Evolutionary conservation across 2,329 filamentous ascomycete genomes (phyloP), one percentile per base, ranked within the genome.

Genomic region (Xylariaceae sp.): DNA sequence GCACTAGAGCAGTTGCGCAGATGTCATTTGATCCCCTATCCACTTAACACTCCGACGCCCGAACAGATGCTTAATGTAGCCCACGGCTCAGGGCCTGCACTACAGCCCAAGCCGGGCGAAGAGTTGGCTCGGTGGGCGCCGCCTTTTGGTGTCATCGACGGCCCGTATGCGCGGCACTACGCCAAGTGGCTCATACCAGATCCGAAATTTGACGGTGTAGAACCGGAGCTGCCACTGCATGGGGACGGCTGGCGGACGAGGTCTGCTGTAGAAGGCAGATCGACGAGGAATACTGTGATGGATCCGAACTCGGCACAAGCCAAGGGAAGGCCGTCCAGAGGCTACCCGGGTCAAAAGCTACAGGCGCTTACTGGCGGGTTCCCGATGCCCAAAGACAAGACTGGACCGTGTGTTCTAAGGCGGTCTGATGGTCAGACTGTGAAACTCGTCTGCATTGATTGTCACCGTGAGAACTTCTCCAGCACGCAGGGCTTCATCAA

Each of bases 401-500:
- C 80, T 41, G 84, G 86, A 4, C 88, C 88, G 41, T 87, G 89
- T 62, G 73, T 92, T 50, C 73, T 95, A 59, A 89, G 88, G 65
- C 83, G 88, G 53, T 82, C 84, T 38, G 89, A 97, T 63, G 86
- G 86, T 40, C 74, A 86, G 57, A 81, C 83, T 48, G 90, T 97
- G 48, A 94, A 94, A 64, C 74, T 97, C 34, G 83, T 94, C 47
- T 98, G 92, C 68, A 66, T 85, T 43, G 85, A 92, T 61, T 97
- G 92, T 63, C 75, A 88, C 34, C 77, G 90, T 48, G 86, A 88
- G 60, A 87, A 96, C 61, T 97, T 97, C 58, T 89, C 85, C 40
- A 97, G 89, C 66, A 94, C 89, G 0, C 92, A 97, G 63, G 92
- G 92, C n/a, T 97, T 97, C 65, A 92, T 98, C 67, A 98, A 98